These are phyloP conservation scores for Wolfiporia cocos DNA, from an alignment of 1,284 basidiomycete genomes.

Conservation along the genomic window DNA sequence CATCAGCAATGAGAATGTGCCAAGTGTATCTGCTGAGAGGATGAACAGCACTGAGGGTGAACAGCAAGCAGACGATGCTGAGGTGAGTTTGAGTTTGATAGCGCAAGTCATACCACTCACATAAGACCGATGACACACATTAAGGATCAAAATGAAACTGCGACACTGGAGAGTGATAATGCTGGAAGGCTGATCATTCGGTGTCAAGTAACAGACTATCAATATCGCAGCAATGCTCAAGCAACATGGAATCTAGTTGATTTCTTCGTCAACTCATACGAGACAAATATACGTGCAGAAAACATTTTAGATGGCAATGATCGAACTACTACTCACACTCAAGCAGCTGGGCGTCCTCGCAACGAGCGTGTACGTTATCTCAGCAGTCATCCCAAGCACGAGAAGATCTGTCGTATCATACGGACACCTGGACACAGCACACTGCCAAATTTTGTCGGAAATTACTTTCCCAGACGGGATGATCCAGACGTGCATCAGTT, in stretches of 20 bases:
- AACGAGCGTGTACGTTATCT: conserved; percentile 11
- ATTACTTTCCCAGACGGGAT: conserved; percentile 24
- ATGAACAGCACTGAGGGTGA: background rate
- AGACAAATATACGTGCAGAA: conserved; percentile 6
- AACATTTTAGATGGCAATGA: background rate
- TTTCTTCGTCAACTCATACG: conserved; percentile 20
- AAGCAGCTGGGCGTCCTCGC: background rate
- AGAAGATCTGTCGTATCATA: conserved; percentile 16
- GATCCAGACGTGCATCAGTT: conserved; percentile 16
- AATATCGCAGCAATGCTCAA: conserved; percentile 13
- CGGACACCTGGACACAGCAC: conserved; percentile 4
- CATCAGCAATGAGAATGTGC: background rate
- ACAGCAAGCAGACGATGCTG: background rate
- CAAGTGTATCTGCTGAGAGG: background rate
- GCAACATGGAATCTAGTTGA: conserved; percentile 7
- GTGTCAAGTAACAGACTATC: conserved; percentile 15
- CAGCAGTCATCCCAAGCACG: conserved; percentile 9
- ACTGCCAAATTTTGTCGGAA: conserved; percentile 22
- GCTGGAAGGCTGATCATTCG: conserved; percentile 2
- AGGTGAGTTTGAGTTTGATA: background rate
- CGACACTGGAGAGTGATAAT: background rate
- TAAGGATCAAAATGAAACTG: background rate
- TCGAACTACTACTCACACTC: background rate
- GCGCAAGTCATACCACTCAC: no score
- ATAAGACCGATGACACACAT: no score